Conservation (phyloP, 768 basidiomycete genomes). For the Jaapia argillacea region DNA sequence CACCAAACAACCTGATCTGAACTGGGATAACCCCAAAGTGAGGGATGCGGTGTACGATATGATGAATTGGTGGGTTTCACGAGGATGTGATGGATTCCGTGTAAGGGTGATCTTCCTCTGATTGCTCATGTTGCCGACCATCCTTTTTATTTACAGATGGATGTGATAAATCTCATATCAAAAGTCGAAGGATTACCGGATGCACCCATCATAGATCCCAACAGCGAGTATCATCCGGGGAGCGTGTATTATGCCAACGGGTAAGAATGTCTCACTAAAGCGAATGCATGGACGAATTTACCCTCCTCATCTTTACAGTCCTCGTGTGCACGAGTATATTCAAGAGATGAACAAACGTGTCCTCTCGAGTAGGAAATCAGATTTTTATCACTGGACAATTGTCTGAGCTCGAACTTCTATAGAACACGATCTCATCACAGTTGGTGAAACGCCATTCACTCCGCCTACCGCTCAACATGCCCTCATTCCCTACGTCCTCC, state of each 20-base stretch:
- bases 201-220: conserved; percentile 44
- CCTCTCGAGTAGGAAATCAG: conserved; percentile 36
- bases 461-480: conserved; percentile 30
- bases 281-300: not conserved
- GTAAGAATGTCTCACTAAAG: conserved; percentile 20
- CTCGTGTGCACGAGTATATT: conserved; percentile 56
- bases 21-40: conserved; percentile 58
- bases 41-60: conserved; percentile 49
- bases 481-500: conserved; percentile 46
- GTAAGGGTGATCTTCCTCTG: conserved; percentile 25
- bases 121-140: not conserved
- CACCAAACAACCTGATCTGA: conserved; percentile 62
- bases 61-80: conserved; percentile 67
- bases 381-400: not conserved
- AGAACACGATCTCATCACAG: conserved; percentile 54
- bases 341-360: conserved; percentile 57
- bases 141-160: conserved; percentile 33
- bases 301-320: conserved; percentile 28
- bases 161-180: conserved; percentile 61
- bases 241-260: conserved; percentile 50
- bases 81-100: conserved; percentile 69
- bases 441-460: conserved; percentile 56
- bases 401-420: not conserved
- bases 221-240: conserved; percentile 42
- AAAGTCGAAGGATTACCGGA: conserved; percentile 58